Percentiles rank a stretch among this genome's conserved stretches.
Evolutionary conservation across 441 rosid species (phyloP).

Genomic region (Arabidopsis lyrata): DNA sequence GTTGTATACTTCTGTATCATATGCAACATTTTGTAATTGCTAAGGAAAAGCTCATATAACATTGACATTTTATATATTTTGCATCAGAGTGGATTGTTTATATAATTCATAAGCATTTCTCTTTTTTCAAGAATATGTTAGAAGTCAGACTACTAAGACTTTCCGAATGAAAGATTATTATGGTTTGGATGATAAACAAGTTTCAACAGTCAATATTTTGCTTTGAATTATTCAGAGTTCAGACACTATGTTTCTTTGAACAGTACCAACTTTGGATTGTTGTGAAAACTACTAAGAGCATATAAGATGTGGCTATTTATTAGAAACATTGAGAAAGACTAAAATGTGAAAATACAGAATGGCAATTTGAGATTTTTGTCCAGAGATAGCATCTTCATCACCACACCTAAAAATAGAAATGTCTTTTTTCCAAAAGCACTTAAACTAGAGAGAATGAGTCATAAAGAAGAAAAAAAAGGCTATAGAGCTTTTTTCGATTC

Average conservation of each 20-base stretch:
- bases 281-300: neutral
- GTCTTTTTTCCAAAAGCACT: constrained; percentile 10
- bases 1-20: constrained; percentile 5
- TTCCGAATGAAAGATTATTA: too few relatives aligned
- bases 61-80: neutral
- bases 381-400: constrained; percentile 16
- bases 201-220: too few relatives aligned
- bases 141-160: too few relatives aligned
- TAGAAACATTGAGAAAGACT: constrained; percentile 26
- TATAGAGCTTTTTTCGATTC: constrained; percentile 18
- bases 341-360: constrained; percentile 20
- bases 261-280: constrained; percentile 4
- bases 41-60: neutral
- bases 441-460: constrained; percentile 9
- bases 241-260: neutral
- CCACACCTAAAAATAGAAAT: constrained; percentile 28
- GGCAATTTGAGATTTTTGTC: constrained; percentile 22
- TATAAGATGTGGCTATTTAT: constrained; percentile 31
- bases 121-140: neutral
- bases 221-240: too few relatives aligned
- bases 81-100: neutral
- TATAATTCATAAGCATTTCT: too few relatives aligned
- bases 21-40: neutral
- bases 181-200: too few relatives aligned
- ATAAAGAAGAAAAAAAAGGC: constrained; percentile 11